phyloP scores from a whole-genome alignment of 495 filamentous ascomycete genomes.

The Penicillium samsonianum region DNA sequence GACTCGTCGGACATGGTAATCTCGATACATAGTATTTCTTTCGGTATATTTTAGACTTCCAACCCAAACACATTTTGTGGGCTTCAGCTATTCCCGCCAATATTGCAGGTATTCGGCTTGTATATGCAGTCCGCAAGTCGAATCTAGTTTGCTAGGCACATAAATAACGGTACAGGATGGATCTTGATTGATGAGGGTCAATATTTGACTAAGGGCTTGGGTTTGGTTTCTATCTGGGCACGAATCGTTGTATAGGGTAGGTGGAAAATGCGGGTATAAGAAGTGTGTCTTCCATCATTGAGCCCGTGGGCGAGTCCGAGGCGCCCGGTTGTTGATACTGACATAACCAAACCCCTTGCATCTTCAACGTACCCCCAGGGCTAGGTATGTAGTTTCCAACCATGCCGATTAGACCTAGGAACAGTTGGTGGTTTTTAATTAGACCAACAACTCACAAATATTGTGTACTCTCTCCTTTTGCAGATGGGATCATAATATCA shows the following conservation, averaged over 20 bases:
- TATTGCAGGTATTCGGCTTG: not conserved
- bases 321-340: too few relatives aligned
- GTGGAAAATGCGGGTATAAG: too few relatives aligned
- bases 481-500: not conserved
- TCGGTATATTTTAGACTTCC: slow-evolving; percentile 1
- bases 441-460: not conserved
- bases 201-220: too few relatives aligned
- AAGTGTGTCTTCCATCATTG: too few relatives aligned
- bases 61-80: not conserved
- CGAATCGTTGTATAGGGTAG: too few relatives aligned
- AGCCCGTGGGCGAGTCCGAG: too few relatives aligned
- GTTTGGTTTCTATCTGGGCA: too few relatives aligned
- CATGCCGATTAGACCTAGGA: not conserved
- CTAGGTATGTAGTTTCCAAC: too few relatives aligned
- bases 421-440: not conserved
- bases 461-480: too few relatives aligned
- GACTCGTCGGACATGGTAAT: slow-evolving; percentile 41
- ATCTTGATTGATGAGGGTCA: not conserved
- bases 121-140: not conserved
- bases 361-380: too few relatives aligned
- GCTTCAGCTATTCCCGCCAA: not conserved
- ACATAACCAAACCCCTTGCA: too few relatives aligned
- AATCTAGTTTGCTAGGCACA: not conserved
- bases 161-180: not conserved
- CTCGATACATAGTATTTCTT: not conserved